Conservation (phyloP, 2,329 filamentous ascomycete genomes). For the Raffaelea ambrosiae region DNA sequence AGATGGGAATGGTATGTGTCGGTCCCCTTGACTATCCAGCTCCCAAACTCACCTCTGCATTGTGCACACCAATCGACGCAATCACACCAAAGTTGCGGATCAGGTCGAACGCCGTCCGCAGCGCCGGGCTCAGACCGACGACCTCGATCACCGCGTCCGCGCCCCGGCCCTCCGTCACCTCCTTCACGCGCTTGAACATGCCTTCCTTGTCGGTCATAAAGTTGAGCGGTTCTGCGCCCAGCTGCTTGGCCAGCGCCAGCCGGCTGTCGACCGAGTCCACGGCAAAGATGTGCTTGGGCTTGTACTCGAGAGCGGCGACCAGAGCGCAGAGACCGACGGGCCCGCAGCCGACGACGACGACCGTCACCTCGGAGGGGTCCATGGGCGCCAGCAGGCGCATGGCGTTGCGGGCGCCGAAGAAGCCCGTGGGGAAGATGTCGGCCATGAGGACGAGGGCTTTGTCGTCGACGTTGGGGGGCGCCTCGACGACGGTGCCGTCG, state of each 20-base stretch:
- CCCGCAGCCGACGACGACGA: conserved; percentile 78
- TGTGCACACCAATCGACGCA: conserved; percentile 69
- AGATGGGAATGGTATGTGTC: no score
- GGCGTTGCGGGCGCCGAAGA: conserved; percentile 72
- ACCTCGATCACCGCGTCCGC: conserved; percentile 81
- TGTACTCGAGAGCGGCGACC: conserved; percentile 65
- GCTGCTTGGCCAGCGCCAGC: conserved; percentile 59
- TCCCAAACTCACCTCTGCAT: conserved; percentile 48
- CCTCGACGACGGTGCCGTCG: conserved; percentile 70
- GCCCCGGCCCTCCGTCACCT: conserved; percentile 69
- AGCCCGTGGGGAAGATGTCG: conserved; percentile 85
- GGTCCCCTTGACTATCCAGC: no score
- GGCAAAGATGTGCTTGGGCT: conserved; percentile 68
- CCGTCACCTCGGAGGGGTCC: conserved; percentile 56
- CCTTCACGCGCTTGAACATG: conserved; percentile 60
- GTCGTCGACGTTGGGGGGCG: conserved; percentile 62
- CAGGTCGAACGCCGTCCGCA: conserved; percentile 63
- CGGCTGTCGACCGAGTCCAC: conserved; percentile 71
- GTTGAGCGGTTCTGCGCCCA: conserved; percentile 80
- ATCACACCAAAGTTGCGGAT: conserved; percentile 66
- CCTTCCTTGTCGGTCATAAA: conserved; percentile 59
- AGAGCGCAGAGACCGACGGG: conserved; percentile 79
- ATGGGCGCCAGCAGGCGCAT: conserved; percentile 50
- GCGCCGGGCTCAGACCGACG: conserved; percentile 60
- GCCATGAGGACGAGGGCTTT: conserved; percentile 78